Evolutionary conservation across 2,329 filamentous ascomycete species (phyloP).

Genomic region (Raffaelea deltoideospora): DNA sequence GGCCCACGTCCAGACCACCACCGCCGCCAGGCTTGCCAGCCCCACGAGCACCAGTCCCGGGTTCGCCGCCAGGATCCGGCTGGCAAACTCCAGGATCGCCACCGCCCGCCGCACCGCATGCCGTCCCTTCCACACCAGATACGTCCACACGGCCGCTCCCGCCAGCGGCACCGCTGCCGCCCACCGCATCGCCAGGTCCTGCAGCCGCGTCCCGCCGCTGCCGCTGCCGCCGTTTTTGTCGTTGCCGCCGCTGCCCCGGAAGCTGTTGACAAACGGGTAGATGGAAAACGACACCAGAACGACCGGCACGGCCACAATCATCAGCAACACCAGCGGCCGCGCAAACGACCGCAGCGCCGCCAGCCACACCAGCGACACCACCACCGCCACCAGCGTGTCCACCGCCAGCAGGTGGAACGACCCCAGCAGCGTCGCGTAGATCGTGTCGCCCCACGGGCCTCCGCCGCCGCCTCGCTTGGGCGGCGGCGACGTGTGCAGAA

Average conservation of each 20-base stretch:
- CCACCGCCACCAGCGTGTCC: constrained; percentile 78
- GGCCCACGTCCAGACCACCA: constrained; percentile 84
- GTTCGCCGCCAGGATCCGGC: constrained; percentile 72
- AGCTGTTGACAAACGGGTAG: constrained; percentile 83
- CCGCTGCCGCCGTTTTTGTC: constrained; percentile 42
- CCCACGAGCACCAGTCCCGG: constrained; percentile 73
- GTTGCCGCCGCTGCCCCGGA: constrained; percentile 59
- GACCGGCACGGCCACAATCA: constrained; percentile 71
- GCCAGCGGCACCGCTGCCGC: constrained; percentile 61
- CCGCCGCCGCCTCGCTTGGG: constrained; percentile 12
- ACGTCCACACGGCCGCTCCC: constrained; percentile 65
- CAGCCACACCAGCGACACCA: constrained; percentile 84
- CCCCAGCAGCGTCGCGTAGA: constrained; percentile 75
- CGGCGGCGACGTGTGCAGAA: constrained; percentile 69
- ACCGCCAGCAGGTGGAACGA: constrained; percentile 83
- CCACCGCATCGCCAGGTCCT: constrained; percentile 84
- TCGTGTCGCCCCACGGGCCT: constrained; percentile 68
- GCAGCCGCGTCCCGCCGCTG: constrained; percentile 56
- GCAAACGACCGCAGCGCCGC: constrained; percentile 79
- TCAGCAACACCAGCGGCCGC: constrained; percentile 62
- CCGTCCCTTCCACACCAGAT: constrained; percentile 66
- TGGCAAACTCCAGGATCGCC: constrained; percentile 82
- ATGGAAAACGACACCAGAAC: constrained; percentile 80
- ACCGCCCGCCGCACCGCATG: constrained; percentile 70
- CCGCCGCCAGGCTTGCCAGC: constrained; percentile 55